Evolutionary conservation across 2,329 filamentous ascomycete species (phyloP).

Genomic region (Grosmannia clavigera): DNA sequence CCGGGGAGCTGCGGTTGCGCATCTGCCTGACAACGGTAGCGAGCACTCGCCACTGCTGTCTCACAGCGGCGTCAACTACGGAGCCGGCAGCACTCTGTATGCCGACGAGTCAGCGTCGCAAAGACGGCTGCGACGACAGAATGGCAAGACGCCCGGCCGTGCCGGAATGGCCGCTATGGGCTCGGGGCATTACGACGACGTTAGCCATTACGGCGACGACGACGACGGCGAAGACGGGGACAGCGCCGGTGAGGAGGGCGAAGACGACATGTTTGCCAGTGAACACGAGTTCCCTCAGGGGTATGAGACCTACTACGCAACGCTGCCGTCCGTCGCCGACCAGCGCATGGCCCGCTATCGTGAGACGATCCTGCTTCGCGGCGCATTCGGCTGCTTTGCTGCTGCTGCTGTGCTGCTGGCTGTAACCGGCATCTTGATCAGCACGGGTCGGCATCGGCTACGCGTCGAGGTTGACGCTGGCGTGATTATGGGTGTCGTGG

Average conservation of each 20-base stretch:
- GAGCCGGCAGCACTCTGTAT: constrained; percentile 4
- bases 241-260: constrained; percentile 9
- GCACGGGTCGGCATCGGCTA: constrained; percentile 55
- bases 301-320: constrained; percentile 41
- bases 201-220: neutral
- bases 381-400: constrained; percentile 40
- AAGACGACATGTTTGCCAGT: constrained; percentile 20
- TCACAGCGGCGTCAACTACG: constrained; percentile 7
- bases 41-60: constrained; percentile 19
- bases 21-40: constrained; percentile 5
- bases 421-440: constrained; percentile 52
- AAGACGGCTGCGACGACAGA: neutral
- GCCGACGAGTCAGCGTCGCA: neutral
- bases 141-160: constrained; percentile 3
- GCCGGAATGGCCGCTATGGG: too few relatives aligned
- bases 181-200: constrained; percentile 5
- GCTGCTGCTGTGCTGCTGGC: constrained; percentile 51
- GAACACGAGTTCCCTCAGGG: constrained; percentile 35
- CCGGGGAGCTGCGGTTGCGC: neutral
- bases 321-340: constrained; percentile 37
- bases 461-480: constrained; percentile 62
- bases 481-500: constrained; percentile 55
- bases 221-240: neutral
- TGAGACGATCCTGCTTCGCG: constrained; percentile 42
- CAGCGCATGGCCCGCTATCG: constrained; percentile 37